A percentile compares a stretch with the other conserved stretches of the same genome.
Evolutionary conservation across 345 rosid species (phyloP).

Genomic region (Carallia brachiata): DNA sequence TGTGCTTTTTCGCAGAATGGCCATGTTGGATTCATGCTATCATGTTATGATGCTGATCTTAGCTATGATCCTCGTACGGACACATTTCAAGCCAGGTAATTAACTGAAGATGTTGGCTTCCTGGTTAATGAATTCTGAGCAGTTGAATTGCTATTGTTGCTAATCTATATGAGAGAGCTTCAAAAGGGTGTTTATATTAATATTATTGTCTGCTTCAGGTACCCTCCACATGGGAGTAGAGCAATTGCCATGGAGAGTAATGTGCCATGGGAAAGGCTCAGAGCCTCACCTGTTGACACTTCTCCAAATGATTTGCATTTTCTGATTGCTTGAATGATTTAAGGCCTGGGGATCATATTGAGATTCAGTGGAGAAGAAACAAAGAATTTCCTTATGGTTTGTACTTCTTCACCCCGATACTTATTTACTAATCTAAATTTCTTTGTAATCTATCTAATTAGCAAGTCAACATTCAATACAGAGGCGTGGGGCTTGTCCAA

Average conservation of each 20-base stretch:
- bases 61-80: conserved; percentile 60
- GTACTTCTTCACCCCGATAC: conserved; percentile 5
- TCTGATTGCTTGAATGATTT: conserved; percentile 63
- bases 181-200: neutral
- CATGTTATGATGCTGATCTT: conserved; percentile 84
- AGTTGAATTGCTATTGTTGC: neutral
- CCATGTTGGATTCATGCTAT: conserved; percentile 81
- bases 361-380: conserved; percentile 94
- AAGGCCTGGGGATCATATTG: conserved; percentile 68
- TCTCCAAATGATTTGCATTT: conserved; percentile 55
- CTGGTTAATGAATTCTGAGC: neutral
- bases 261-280: conserved; percentile 76
- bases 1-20: conserved; percentile 60
- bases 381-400: conserved; percentile 81
- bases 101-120: neutral
- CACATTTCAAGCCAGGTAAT: conserved; percentile 75
- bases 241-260: conserved; percentile 51
- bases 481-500: no score
- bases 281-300: conserved; percentile 53
- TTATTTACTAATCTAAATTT: neutral
- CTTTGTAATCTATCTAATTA: neutral
- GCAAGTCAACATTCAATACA: neutral
- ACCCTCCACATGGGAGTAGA: conserved; percentile 59
- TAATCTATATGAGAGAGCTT: neutral
- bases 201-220: conserved; percentile 38